Base-by-base conservation (phyloP, 2,329 filamentous ascomycete species). In the Colletotrichum agaves region DNA sequence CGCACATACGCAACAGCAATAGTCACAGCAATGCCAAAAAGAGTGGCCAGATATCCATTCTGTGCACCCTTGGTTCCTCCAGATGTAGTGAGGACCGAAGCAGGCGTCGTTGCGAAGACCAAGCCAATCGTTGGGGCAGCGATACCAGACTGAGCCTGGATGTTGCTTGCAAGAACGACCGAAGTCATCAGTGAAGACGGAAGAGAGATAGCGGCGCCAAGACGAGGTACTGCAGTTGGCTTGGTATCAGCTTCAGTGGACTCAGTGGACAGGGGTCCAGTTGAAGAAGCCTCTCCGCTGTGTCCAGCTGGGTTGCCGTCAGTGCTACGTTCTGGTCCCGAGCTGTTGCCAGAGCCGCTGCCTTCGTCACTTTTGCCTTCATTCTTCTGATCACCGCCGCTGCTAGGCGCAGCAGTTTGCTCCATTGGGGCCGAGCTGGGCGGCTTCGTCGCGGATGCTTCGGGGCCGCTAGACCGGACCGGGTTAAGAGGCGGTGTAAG, bases 151-250 rank as follows among this genome's bases (percentile, higher is more conserved):
- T 53, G 49, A 8, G 49, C 27, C 17, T 53, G 49, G 31, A 39
- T 52, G 5, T 49, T 61, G 8, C 60, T 67, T 4, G 61, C 64
- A 4, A 67, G 64, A 4, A 67, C 47, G 53, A 67, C 64, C 10
- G 64, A 67, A 13, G 64, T 67, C 64, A 52, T 41, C 31, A 67
- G 1, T 15, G 64, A 64, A 7, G 64, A 59, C 3, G 64, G 64
- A n/a, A 67, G 23, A 5, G 64, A 47, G 11, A 67, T 49, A 23
- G n/a, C 27, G 13, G 64, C 61, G 15, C 52, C 46, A 6, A 49
- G 13, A 1, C 50, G 64, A 3, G 31, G 21, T 0, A 64, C 55
- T 3, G 53, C 53, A 2, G 64, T 64, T 35, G 61, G 47, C 23
- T 35, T 27, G 13, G 12, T 23, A 15, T 10, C 33, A 11, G 53